These are phyloP conservation scores for Bruguiera parviflora DNA, from an alignment of 345 rosid species.

Conservation along the genomic window DNA sequence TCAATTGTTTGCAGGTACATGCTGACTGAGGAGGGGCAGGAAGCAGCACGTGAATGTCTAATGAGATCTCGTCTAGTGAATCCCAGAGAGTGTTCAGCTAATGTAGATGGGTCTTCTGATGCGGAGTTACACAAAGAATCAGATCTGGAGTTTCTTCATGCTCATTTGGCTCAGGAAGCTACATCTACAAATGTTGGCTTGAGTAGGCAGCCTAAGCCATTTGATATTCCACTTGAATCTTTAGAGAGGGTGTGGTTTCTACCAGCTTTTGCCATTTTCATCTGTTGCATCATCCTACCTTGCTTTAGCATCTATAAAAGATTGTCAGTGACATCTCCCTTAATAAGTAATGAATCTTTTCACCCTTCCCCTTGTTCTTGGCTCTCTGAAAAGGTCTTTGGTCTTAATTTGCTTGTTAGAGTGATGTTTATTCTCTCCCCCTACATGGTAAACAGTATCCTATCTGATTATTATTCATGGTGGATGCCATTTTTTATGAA, in stretches of 20 bases:
- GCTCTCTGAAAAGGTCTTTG: neutral
- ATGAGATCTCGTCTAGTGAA: constrained; percentile 58
- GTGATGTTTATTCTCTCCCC: neutral
- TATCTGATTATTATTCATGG: neutral
- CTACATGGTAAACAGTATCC: neutral
- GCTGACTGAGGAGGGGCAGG: constrained; percentile 79
- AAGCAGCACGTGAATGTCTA: constrained; percentile 68
- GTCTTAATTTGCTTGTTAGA: neutral
- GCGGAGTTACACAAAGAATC: constrained; percentile 19
- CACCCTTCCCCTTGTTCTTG: neutral
- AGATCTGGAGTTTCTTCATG: constrained; percentile 23
- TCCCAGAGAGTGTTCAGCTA: constrained; percentile 34
- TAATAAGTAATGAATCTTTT: neutral
- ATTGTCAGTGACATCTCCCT: too few relatives aligned
- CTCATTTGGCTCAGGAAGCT: constrained; percentile 31
- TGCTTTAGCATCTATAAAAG: neutral
- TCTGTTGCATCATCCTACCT: neutral
- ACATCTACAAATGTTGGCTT: constrained; percentile 19
- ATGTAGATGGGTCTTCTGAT: constrained; percentile 32
- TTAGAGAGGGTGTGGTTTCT: constrained; percentile 47
- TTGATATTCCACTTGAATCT: constrained; percentile 45
- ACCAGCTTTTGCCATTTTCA: neutral
- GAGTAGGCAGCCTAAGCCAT: constrained; percentile 33
- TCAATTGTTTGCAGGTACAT: constrained; percentile 51
- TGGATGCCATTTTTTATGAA: neutral